phyloP scores from a whole-genome alignment of 306 rosid genomes.

The Casuarina glauca region DNA sequence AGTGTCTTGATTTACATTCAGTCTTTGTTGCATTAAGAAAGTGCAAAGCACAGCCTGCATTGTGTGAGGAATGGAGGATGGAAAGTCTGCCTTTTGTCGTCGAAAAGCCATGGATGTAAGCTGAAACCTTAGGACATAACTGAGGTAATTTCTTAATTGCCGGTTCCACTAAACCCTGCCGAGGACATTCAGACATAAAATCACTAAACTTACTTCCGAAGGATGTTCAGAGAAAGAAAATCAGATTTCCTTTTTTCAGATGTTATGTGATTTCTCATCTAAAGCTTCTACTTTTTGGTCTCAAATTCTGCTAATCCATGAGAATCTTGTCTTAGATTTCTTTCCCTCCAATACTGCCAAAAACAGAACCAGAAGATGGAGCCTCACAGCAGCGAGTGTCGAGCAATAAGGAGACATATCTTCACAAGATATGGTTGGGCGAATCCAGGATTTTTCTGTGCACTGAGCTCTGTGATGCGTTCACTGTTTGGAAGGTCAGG shows the following conservation, averaged over 20 bases:
- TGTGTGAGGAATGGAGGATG: background rate
- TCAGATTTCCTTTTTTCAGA: background rate
- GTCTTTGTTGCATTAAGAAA: background rate
- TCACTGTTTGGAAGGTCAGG: background rate
- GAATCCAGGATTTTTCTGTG: background rate
- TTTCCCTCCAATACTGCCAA: conserved; percentile 9
- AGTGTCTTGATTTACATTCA: no score
- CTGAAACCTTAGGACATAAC: background rate
- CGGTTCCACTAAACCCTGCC: background rate
- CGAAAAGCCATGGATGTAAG: background rate
- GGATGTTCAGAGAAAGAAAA: background rate
- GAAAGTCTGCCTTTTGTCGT: background rate
- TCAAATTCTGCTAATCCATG: background rate
- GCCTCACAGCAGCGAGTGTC: background rate
- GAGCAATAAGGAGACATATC: conserved; percentile 7
- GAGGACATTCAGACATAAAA: background rate
- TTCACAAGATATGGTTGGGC: background rate
- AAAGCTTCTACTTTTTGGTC: background rate
- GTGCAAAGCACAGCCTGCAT: background rate
- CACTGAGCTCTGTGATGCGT: background rate
- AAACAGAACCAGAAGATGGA: conserved; percentile 5
- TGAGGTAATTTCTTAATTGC: background rate
- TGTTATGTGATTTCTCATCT: background rate
- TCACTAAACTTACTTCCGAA: background rate
- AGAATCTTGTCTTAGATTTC: background rate